Base-by-base conservation (phyloP, 73 alveolate species). In the Paramecium biaurelia region DNA sequence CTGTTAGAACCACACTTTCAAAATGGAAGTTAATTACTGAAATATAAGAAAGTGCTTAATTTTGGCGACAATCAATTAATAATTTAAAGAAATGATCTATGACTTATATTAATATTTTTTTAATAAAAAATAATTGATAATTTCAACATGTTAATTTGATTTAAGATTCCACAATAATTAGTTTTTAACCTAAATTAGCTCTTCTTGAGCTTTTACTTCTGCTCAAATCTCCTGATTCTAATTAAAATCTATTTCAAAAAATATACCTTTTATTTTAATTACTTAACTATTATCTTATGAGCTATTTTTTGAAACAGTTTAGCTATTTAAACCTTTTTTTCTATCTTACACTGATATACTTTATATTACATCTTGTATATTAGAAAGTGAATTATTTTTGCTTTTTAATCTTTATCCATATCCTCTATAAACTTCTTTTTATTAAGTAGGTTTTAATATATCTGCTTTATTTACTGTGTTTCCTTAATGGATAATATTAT, bases 221-320 rank as follows among this genome's bases (percentile, higher is more conserved):
- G 15, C 45, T 70, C 20, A 18, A 32, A 23, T 28, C 26, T 6
- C 18, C 58, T 5, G 18, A 3, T 58, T 58, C 76, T 58, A 8
- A 2, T 14, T 23, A 28, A 23, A 70, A 35, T 28, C 26, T 38
- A 38, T 10, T 2, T 32, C 4, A 32, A 38, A 38, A n/a, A 7
- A 18, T 8, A n/a, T 70, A 24, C 57, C 32, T 32, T 70, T 70
- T 2, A 4, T 10, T 35, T 28, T 70, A 23, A 70, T 8, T 18
- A 21, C 5, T 28, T 32, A 35, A 70, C 86, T 70, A 35, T 70
- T 70, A 21, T 70, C 38, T 28, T 70, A 32, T 11, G 86, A 70
- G 30, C 86, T 70, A 70, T 70, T 70, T 70, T 70, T 70, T 32
- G 86, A 70, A n/a, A 70, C n/a, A 30, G 23, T 70, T 32, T 70